Base-by-base conservation (phyloP, 148 eudicot genomes). In the Polygonum aviculare region DNA sequence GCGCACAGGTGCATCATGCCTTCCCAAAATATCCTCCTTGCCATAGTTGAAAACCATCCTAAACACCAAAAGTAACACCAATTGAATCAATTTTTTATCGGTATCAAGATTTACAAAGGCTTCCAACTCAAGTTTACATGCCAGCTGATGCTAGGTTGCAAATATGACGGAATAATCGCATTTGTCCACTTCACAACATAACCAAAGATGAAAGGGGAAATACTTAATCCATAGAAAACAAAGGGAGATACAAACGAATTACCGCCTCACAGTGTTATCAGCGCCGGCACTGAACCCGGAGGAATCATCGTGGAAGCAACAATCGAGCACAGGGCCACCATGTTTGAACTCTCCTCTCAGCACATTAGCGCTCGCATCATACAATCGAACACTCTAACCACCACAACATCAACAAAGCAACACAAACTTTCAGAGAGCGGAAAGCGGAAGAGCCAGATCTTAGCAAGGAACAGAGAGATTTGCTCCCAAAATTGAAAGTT, bases 291-390 rank as follows among this genome's bases (percentile, higher is more conserved):
- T 90, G 79, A 94, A 94, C 33, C 97, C 98, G 0, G 97, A 90
- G 33, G 93, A 84, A 63, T 94, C 98, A 54, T 94, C 98, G 63
- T 92, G 97, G 79, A 94, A 94, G 83, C 98, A 94, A 74, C 97
- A 94, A 79, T 94, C 98, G n/a, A 94, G 84, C 10, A 92, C 98
- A 1, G 97, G 84, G 71, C 93, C 97, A 18, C 91, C 96, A 72
- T 94, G 98, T 79, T 79, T 88, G 79, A 92, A 92, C 90, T 92
- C 96, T 52, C 96, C 98, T 77, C 90, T 87, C 73, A 94, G 80
- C 52, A 85, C 86, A 86, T 94, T 85, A 0, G 88, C 91, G 73
- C 91, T 92, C 62, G 97, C 97, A 77, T 94, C 97, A 45, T 92
- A 94, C 83, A 94, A 77, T 9, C 98, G 84, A 74, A 92, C 98